Evolutionary conservation across 2,329 filamentous ascomycete genomes (phyloP), one percentile per base, ranked within the genome.

Genomic region (Dactylellina haptotyla): DNA sequence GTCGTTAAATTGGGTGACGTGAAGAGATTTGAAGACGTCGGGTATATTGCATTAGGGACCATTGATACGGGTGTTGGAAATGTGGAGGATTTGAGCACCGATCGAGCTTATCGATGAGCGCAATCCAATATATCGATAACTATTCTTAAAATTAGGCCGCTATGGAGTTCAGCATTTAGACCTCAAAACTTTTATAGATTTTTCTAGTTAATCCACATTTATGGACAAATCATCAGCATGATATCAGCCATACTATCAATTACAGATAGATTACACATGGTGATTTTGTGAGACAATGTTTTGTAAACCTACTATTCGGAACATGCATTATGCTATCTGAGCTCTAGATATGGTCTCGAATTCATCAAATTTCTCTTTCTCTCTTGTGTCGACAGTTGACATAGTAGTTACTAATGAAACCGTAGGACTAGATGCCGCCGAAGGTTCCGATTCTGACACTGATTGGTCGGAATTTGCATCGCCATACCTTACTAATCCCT

Each of bases 11-110:
- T 71, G 1, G 66, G 66, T 1, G 66, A 71, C 46, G 66, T 71
- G 41, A 71, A 53, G 25, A 43, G 66, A 48, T 71, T 71, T 30
- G 66, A 71, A 10, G 66, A 71, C 3, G 58, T 58, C 39, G 66
- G 66, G 5, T 71, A 71, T 46, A 71, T 71, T 25, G 66, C 66
- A 2, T 45, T 71, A 9, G 66, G 66, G 16, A 71, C 66, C 0
- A 51, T 71, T 30, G 66, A 71, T 64, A 71, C 66, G 3, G 66
- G 64, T 3, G 50, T 50, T 14, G 50, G 28, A n/a, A 43, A 28
- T 6, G 66, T 71, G 0, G 66, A 58, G 25, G 30, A 53, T 23
- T 37, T 71, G 28, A 71, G 66, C 37, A 71, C 66, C 4, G 66
- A 71, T 59, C 34, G 66, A 9, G 34, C 43, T 16, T 71, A 71